Evolutionary conservation across 2,329 filamentous ascomycete species (phyloP), one percentile per base, ranked within the genome.

Genomic region (Pseudogymnoascus verrucosus): DNA sequence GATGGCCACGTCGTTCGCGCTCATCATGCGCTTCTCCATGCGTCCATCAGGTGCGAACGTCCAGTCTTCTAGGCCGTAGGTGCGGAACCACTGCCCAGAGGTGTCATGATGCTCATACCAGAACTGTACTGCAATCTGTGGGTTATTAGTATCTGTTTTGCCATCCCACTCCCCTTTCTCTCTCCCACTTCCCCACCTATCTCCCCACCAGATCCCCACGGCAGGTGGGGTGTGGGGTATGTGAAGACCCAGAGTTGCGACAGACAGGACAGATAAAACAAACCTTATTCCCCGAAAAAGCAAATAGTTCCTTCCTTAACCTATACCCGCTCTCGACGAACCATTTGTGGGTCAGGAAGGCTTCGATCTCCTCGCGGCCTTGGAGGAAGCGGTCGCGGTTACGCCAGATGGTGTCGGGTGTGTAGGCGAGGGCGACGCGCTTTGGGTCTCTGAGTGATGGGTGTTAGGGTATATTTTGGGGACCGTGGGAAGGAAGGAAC

Each of bases 1-100:
- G 62, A 90, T 87, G 71, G 80, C 81, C 39, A 90, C 79, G 73
- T 91, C 86, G 67, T 90, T 90, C 0, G 84, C 89, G 70, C 87
- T 90, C 88, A 91, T 91, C 78, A 88, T 84, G 54, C 88, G 76
- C 79, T 90, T 91, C 65, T 83, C 78, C 88, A 91, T 91, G 60
- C 84, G 76, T 0, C 89, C 89, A 68, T 89, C 83, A 1, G 82
- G 78, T 0, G 84, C 85, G 74, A 90, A 91, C 0, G 88, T 91
- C 89, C 88, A 91, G 71, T 91, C 88, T 71, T 91, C 89, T 10
- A 96, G 81, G 0, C 91, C 91, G 71, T 96, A 96, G 51, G 89
- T 92, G n/a, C 90, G 82, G 81, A 89, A 93, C 91, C 91, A 96
- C 73, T 90, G 86, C 39, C 89, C 87, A 1, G 80, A 69, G 6